Percentiles rank a stretch among this genome's conserved stretches.
Conservation (phyloP, 805 yeast genomes). For the Wickerhamiella kazuoi region DNA sequence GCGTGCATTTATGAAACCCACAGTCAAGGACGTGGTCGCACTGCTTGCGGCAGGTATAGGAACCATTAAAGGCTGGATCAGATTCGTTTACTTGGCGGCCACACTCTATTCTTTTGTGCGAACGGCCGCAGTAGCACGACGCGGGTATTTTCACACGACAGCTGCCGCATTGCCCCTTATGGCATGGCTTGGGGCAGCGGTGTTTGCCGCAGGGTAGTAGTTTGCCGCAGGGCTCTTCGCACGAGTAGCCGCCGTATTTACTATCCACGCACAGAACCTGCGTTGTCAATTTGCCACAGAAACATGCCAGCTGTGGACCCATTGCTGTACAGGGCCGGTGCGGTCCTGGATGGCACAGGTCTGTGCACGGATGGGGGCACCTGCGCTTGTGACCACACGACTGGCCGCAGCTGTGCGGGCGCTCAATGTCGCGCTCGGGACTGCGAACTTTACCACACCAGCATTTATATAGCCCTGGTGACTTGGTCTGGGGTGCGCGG, state of each 20-base stretch:
- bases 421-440: slow-evolving; percentile 3
- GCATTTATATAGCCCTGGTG: slow-evolving; percentile 8
- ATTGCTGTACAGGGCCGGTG: slow-evolving; percentile 10
- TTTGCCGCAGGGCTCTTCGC: slow-evolving; percentile 43
- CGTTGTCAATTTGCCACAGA: slow-evolving; percentile 8
- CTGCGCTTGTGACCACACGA: slow-evolving; percentile 10
- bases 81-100: neutral
- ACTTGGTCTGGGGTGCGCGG: slow-evolving; percentile 1
- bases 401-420: slow-evolving; percentile 17
- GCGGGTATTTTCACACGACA: neutral
- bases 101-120: neutral
- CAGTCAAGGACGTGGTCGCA: slow-evolving; percentile 7
- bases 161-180: slow-evolving; percentile 9
- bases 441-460: slow-evolving; percentile 13
- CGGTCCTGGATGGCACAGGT: slow-evolving; percentile 15
- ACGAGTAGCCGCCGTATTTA: slow-evolving; percentile 24
- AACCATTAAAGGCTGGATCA: neutral
- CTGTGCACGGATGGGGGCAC: slow-evolving; percentile 16
- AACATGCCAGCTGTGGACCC: slow-evolving; percentile 13
- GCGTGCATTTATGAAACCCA: slow-evolving; percentile 7
- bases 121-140: slow-evolving; percentile 9
- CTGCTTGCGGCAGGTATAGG: slow-evolving; percentile 4
- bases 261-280: slow-evolving; percentile 9
- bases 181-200: slow-evolving; percentile 36
- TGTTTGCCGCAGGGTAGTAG: slow-evolving; percentile 31